Evolutionary conservation across 495 filamentous ascomycete species (phyloP), one percentile per base, ranked within the genome.

Genomic region (Penicillium desertorum): DNA sequence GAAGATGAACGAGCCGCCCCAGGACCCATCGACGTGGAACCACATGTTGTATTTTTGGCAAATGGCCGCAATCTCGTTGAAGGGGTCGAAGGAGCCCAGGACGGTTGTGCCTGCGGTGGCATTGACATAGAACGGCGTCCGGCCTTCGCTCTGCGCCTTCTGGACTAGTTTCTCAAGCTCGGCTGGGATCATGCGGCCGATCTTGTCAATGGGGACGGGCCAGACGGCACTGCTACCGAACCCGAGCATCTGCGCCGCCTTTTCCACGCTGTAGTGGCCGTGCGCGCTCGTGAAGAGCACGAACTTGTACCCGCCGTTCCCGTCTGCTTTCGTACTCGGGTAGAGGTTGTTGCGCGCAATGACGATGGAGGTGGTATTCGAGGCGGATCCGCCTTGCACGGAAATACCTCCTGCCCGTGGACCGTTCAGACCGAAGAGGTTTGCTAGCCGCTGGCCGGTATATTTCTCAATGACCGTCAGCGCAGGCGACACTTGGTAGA

Each of bases 31-130:
- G 50, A 97, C 76, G 72, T 98, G 94, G 71, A 96, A 67, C 93
- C 93, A 98, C 39, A 98, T 74, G 32, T 82, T 81, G 63, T 90
- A 76, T 57, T 80, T 78, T 48, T 79, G 71, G 76, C 91, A 96
- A 16, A 97, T 77, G 27, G 78, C 80, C 2, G 86, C 80, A 58
- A 97, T 87, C 12, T 78, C 81, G 20, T 78, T 67, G 59, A 97
- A 85, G 2, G 89, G 90, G 69, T 97, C 93, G 68, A 88, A 98
- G 14, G 89, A 91, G 19, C 93, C 94, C 56, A 92, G 73, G 10
- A 96, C 94, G 3, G 94, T 98, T 16, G 94, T 97, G 19, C 93
- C 93, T 4, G 94, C 93, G 1, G 93, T 96, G 5, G 93, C 88
- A 66, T 96, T 97, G 66, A 97, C 91, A 73, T 93, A 98, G 63